These are phyloP conservation scores for Hypericum androsaemum DNA, from an alignment of 345 rosid species.

Conservation along the genomic window DNA sequence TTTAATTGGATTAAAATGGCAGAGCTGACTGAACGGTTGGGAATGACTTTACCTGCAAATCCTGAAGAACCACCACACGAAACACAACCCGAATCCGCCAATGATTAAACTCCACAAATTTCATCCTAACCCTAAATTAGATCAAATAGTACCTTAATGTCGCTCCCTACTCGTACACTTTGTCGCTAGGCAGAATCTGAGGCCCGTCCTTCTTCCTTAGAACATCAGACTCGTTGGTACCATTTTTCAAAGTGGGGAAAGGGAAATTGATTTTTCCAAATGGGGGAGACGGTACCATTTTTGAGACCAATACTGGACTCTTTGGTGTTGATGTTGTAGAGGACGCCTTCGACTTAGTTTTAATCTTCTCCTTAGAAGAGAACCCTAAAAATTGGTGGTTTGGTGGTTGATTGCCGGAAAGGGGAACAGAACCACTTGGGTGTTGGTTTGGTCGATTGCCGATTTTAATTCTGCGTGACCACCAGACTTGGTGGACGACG, in stretches of 20 bases:
- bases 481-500: no score
- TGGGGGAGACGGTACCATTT: neutral
- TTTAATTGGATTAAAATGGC: no score
- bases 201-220: constrained; percentile 16
- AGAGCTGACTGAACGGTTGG: constrained; percentile 23
- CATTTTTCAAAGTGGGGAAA: no score
- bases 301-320: constrained; percentile 9
- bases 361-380: no score
- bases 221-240: no score
- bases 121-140: neutral
- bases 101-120: neutral
- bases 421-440: no score
- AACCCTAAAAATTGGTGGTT: no score
- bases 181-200: constrained; percentile 14
- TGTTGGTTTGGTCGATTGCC: no score
- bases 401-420: no score
- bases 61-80: constrained; percentile 15
- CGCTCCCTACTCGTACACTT: constrained; percentile 17
- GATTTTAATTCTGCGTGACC: no score
- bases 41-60: constrained; percentile 31
- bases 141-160: constrained; percentile 12
- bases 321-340: constrained; percentile 9
- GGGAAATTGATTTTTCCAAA: neutral
- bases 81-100: neutral
- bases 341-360: constrained; percentile 10